Base-by-base conservation (phyloP, 257 asterid genomes). In the Solanum tarijense region DNA sequence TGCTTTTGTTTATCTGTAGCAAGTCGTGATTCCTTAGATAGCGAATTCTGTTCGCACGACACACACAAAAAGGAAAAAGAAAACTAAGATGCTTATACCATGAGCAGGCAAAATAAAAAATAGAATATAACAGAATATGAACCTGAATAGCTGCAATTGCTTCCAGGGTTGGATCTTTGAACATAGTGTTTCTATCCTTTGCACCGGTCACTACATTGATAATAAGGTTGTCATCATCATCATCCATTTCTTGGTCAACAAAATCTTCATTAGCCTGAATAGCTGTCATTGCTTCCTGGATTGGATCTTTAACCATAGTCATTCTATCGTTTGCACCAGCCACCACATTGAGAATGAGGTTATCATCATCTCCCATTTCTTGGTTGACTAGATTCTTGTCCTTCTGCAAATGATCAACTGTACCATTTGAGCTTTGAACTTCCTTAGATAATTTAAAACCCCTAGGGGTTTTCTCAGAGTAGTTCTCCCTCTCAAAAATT, bases 191-290 rank as follows among this genome's bases (percentile, higher is more conserved):
- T 86, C 89, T 88, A 85, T 90, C 87, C 34, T 88, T 90, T 87
- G 94, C 62, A 79, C 84, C 83, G 23, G 93, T 91, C 86, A 92
- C 94, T 34, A 96, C 87, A 86, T 96, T 96, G 69, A 94, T 94
- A 38, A 95, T 89, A 65, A 96, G 93, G 90, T 90, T 87, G 90
- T 95, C 98, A 38, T 94, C 99, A 89, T 23, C 71, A n/a, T 96
- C 98, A 65, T 93, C 92, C 73, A 11, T 86, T 41, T 29, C 93
- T 87, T 91, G 91, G 89, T 91, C 94, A 78, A 87, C 94, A 78
- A 84, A 92, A 32, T 78, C 27, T 14, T 88, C 93, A 78, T 78
- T 41, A 76, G 93, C 97, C 98, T 92, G 92, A 87, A 87, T 83
- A 84, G 55, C 74, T 83, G 87, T 86, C 85, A 76, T 78, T 84